Evolutionary conservation across 495 filamentous ascomycete genomes (phyloP).

Genomic region (Jackrogersella minutella): DNA sequence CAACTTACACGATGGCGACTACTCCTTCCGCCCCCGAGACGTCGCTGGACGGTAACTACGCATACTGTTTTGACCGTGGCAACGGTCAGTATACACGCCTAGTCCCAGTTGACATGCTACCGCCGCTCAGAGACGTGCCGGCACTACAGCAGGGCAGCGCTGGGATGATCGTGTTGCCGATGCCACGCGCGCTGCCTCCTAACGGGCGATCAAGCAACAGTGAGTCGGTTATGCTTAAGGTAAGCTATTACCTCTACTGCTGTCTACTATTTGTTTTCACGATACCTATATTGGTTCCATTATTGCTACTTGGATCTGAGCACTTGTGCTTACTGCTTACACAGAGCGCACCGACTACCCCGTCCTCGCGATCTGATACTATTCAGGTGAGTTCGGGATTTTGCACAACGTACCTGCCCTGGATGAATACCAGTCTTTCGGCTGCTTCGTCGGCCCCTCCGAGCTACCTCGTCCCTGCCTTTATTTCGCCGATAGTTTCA

Average conservation of each 20-base stretch:
- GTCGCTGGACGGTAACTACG: conserved; percentile 38
- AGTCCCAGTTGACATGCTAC: conserved; percentile 71
- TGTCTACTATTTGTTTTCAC: no score
- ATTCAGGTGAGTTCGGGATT: conserved; percentile 48
- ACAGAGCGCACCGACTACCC: conserved; percentile 25
- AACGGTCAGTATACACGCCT: conserved; percentile 68
- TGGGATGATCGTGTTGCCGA: conserved; percentile 53
- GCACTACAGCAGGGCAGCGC: conserved; percentile 38
- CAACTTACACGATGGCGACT: no score
- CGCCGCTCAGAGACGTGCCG: conserved; percentile 49
- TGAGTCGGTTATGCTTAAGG: conserved; percentile 38
- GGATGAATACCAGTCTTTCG: background rate
- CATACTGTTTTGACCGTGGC: conserved; percentile 65
- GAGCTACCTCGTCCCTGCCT: background rate
- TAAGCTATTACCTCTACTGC: conserved; percentile 25
- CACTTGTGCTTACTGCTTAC: background rate
- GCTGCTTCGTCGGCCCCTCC: background rate
- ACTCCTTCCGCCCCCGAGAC: conserved; percentile 8
- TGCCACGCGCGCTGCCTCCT: conserved; percentile 47
- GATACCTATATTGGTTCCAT: background rate
- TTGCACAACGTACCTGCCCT: background rate
- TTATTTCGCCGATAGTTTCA: background rate
- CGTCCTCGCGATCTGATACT: conserved; percentile 37
- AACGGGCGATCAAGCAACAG: conserved; percentile 49
- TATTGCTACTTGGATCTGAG: no score